A percentile compares a stretch with the other conserved stretches of the same genome.
Evolutionary conservation across 176 grass and related monocot genomes (phyloP).

Genomic region (Musa troglodytarum): DNA sequence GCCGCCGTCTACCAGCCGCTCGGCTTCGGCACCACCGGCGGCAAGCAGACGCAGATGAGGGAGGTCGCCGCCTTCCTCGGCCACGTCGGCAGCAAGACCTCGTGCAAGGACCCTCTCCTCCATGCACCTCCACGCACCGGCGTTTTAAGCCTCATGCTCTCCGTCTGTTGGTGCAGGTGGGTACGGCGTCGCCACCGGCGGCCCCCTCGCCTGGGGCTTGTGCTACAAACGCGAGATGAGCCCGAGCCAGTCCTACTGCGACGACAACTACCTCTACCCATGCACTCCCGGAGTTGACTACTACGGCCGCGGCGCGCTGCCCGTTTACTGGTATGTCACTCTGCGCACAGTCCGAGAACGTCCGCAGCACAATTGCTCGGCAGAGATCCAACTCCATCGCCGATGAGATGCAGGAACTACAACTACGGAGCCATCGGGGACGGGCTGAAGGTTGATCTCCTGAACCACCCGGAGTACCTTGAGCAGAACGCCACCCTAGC

Average conservation of each 20-base stretch:
- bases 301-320: constrained; percentile 65
- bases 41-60: constrained; percentile 47
- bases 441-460: constrained; percentile 59
- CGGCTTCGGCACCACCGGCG: constrained; percentile 72
- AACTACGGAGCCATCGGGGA: constrained; percentile 64
- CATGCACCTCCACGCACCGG: too few species aligned
- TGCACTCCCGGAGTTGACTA: constrained; percentile 62
- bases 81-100: constrained; percentile 71
- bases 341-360: too few species aligned
- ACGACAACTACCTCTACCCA: constrained; percentile 45
- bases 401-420: constrained; percentile 43
- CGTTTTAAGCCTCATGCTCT: too few species aligned
- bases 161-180: constrained; percentile 30
- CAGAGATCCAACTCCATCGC: too few species aligned
- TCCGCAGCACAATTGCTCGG: too few species aligned
- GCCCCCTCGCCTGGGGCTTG: constrained; percentile 54
- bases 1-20: constrained; percentile 50
- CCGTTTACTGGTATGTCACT: constrained; percentile 50
- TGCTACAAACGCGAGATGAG: constrained; percentile 82
- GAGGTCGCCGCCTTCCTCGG: constrained; percentile 85
- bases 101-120: constrained; percentile 32
- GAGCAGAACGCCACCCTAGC: constrained; percentile 78
- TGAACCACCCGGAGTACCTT: constrained; percentile 82
- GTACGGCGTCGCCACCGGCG: constrained; percentile 40
- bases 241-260: constrained; percentile 64